Percentiles rank a stretch among this genome's conserved stretches.
phyloP scores from a whole-genome alignment of 305 asterid genomes.

The Plantago lanceolata region DNA sequence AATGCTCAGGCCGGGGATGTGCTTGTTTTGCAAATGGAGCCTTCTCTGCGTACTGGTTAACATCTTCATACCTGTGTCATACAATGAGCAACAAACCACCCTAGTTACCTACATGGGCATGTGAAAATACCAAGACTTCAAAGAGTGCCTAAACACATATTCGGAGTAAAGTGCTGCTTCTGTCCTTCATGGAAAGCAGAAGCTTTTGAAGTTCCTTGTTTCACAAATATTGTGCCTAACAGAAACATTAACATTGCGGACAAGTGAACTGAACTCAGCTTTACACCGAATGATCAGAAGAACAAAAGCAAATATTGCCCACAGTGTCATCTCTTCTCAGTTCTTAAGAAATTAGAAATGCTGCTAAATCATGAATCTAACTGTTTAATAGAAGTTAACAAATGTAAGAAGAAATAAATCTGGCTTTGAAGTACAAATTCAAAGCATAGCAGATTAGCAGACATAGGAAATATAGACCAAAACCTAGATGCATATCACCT shows the following conservation, averaged over 20 bases:
- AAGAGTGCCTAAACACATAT: neutral
- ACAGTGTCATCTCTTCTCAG: neutral
- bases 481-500: no score
- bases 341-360: no score
- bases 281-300: neutral
- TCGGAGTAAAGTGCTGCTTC: neutral
- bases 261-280: neutral
- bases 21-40: slow-evolving; percentile 54
- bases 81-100: neutral
- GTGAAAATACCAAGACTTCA: neutral
- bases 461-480: no score
- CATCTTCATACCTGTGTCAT: slow-evolving; percentile 40
- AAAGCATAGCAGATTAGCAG: no score
- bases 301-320: neutral
- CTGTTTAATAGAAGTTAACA: no score
- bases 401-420: no score
- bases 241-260: neutral
- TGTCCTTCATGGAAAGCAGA: neutral
- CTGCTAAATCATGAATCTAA: no score
- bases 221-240: neutral
- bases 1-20: slow-evolving; percentile 63
- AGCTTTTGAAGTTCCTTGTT: neutral
- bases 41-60: slow-evolving; percentile 39
- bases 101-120: neutral
- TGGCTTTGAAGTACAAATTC: no score